Conservation (phyloP, 176 grass and related monocot species). For the Otatea glauca region DNA sequence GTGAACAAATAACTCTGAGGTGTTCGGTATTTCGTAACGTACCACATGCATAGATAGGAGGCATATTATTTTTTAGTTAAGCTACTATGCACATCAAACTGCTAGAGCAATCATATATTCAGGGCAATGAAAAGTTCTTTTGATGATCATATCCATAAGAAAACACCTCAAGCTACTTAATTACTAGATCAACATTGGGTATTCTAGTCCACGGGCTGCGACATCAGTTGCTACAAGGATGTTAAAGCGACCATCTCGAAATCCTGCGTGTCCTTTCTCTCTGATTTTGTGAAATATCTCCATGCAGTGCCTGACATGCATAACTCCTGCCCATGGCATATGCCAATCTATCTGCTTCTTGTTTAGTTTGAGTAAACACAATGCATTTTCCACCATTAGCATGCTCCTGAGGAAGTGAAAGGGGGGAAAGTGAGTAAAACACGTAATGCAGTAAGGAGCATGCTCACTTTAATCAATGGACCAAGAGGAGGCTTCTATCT, state of each 20-base stretch:
- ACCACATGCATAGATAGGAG: slow-evolving; percentile 58
- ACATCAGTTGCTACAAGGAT: slow-evolving; percentile 92
- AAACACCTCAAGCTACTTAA: slow-evolving; percentile 40
- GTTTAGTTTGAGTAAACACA: slow-evolving; percentile 96
- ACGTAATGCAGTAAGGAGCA: slow-evolving; percentile 5
- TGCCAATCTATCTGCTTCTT: slow-evolving; percentile 82
- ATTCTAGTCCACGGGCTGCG: slow-evolving; percentile 93
- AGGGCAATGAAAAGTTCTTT: not conserved
- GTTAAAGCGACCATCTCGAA: slow-evolving; percentile 86
- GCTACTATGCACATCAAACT: too few relatives aligned
- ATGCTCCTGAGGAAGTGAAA: slow-evolving; percentile 65
- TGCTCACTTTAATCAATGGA: slow-evolving; percentile 78
- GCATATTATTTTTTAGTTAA: slow-evolving; percentile 27
- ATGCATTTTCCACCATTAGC: slow-evolving; percentile 96
- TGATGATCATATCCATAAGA: slow-evolving; percentile 1
- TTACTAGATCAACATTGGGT: slow-evolving; percentile 96
- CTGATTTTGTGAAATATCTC: slow-evolving; percentile 95
- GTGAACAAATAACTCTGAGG: slow-evolving; percentile 91
- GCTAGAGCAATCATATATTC: slow-evolving; percentile 5
- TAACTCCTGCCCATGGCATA: slow-evolving; percentile 87
- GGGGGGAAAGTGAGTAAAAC: slow-evolving; percentile 30
- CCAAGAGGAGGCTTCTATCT: too few relatives aligned
- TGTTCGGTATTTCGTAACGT: slow-evolving; percentile 90
- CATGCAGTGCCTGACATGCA: slow-evolving; percentile 80
- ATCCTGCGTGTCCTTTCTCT: slow-evolving; percentile 82